These are phyloP conservation scores for Erythrobasidium yunnanense DNA, from an alignment of 768 basidiomycete genomes.

Conservation along the genomic window DNA sequence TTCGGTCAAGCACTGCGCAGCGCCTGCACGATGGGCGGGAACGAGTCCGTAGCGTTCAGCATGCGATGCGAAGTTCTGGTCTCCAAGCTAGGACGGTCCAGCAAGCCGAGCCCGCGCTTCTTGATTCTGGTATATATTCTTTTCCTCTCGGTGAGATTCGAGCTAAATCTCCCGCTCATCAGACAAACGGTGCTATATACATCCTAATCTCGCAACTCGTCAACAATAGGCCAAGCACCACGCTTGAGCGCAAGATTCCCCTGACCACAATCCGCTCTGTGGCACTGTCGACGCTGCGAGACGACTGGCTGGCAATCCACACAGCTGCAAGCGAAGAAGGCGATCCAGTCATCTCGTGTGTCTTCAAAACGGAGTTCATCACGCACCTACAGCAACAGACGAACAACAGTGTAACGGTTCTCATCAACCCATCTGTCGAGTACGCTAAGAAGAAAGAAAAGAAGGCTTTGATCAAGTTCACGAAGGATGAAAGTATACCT, in stretches of 20 bases:
- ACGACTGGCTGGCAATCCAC: conserved; percentile 89
- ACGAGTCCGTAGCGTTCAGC: conserved; percentile 72
- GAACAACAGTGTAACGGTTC: conserved; percentile 59
- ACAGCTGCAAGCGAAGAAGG: conserved; percentile 74
- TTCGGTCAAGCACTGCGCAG: conserved; percentile 63
- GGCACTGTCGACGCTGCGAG: conserved; percentile 73
- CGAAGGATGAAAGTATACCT: conserved; percentile 73
- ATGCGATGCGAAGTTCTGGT: conserved; percentile 68
- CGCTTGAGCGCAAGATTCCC: conserved; percentile 76
- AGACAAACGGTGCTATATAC: conserved; percentile 79
- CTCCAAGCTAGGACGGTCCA: conserved; percentile 72
- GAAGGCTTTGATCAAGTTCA: conserved; percentile 68
- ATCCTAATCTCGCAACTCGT: conserved; percentile 53
- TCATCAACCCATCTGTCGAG: conserved; percentile 61
- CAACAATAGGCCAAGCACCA: conserved; percentile 52
- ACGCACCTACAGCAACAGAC: conserved; percentile 71
- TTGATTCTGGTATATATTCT: conserved; percentile 57
- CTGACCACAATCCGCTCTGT: conserved; percentile 77
- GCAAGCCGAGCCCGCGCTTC: conserved; percentile 81
- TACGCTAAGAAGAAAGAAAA: conserved; percentile 98
- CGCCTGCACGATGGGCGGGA: conserved; percentile 53
- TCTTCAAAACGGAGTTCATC: conserved; percentile 90
- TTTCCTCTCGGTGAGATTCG: neutral
- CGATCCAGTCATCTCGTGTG: conserved; percentile 78
- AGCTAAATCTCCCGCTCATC: neutral